A percentile compares a stretch with the other conserved stretches of the same genome.
These are phyloP conservation scores for Cordyceps cicadae DNA, from an alignment of 2,329 filamentous ascomycete genomes.

Conservation along the genomic window DNA sequence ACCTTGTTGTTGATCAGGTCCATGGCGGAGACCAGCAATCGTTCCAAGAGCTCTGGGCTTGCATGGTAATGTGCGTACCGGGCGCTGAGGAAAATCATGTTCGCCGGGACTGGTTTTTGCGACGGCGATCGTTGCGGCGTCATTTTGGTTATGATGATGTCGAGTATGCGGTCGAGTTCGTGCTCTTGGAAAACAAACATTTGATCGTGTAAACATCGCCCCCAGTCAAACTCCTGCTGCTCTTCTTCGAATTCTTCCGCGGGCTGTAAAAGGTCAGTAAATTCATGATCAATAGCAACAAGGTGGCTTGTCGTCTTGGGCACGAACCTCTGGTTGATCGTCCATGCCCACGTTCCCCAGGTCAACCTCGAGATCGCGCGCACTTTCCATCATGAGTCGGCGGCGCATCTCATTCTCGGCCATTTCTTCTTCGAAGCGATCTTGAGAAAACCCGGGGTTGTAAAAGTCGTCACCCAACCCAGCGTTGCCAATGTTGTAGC, in stretches of 20 bases:
- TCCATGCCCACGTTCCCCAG: slow-evolving; percentile 92
- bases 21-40: slow-evolving; percentile 77
- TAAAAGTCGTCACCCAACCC: slow-evolving; percentile 88
- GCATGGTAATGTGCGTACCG: slow-evolving; percentile 96
- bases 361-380: slow-evolving; percentile 92
- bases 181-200: slow-evolving; percentile 99
- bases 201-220: slow-evolving; percentile 86
- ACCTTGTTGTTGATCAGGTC: slow-evolving; percentile 96
- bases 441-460: slow-evolving; percentile 81
- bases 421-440: slow-evolving; percentile 93
- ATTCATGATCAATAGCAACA: background rate
- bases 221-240: slow-evolving; percentile 92
- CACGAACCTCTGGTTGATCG: slow-evolving; percentile 77
- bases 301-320: too few species aligned
- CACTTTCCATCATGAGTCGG: slow-evolving; percentile 99
- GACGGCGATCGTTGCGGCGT: slow-evolving; percentile 88
- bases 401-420: slow-evolving; percentile 92
- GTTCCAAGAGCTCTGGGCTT: slow-evolving; percentile 71
- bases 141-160: slow-evolving; percentile 97
- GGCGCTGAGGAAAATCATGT: slow-evolving; percentile 91
- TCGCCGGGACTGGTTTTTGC: slow-evolving; percentile 96
- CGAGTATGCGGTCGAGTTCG: slow-evolving; percentile 83
- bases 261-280: slow-evolving; percentile 36
- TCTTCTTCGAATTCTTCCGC: slow-evolving; percentile 80
- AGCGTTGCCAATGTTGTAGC: slow-evolving; percentile 77